Evolutionary conservation across 176 grass and related monocot genomes (phyloP).

Genomic region (Saccharum officinarum): DNA sequence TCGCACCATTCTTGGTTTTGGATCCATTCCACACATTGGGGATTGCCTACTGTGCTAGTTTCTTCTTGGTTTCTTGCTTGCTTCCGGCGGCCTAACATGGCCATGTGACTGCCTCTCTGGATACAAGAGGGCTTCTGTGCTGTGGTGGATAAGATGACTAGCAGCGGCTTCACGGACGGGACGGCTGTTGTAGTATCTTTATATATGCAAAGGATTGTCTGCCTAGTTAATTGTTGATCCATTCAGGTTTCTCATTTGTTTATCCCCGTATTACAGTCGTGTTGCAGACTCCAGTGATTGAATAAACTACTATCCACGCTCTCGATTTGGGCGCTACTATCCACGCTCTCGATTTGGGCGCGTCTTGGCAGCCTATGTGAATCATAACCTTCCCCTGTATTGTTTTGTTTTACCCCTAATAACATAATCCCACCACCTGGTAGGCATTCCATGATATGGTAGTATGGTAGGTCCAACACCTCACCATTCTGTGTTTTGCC

Average conservation of each 20-base stretch:
- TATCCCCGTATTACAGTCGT: slow-evolving; percentile 12
- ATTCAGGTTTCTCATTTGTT: neutral
- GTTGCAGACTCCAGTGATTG: neutral
- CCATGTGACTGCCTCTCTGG: neutral
- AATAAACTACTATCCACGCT: slow-evolving; percentile 39
- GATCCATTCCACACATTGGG: neutral
- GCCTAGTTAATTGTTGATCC: neutral
- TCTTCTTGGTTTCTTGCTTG: neutral
- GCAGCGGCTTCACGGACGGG: neutral
- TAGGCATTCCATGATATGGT: neutral
- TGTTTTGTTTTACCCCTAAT: slow-evolving; percentile 13
- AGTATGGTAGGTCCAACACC: neutral
- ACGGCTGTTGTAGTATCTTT: neutral
- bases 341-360: slow-evolving; percentile 25
- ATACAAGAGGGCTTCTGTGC: neutral
- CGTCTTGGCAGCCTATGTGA: neutral
- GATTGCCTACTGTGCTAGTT: neutral
- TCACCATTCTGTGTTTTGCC: neutral
- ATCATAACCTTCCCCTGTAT: neutral
- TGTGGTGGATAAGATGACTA: neutral
- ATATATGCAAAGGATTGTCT: neutral
- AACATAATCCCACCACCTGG: slow-evolving; percentile 14
- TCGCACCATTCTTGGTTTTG: neutral
- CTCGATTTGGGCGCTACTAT: too few species aligned
- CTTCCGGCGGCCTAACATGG: neutral